These are phyloP conservation scores for Xylaria sp. DNA, from an alignment of 2,329 filamentous ascomycete genomes.

Conservation along the genomic window DNA sequence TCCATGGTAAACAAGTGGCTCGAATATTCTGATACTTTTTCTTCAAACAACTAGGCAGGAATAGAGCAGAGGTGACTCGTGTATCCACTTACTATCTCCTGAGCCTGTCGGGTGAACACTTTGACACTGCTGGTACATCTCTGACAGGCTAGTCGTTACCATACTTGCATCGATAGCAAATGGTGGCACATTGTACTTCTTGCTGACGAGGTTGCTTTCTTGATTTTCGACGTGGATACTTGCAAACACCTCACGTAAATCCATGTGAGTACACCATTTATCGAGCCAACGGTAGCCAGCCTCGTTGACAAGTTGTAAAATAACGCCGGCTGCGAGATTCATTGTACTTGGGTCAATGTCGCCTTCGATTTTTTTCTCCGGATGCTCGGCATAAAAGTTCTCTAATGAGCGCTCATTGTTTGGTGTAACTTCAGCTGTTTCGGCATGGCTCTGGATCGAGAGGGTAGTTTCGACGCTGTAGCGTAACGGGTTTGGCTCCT, in stretches of 20 bases:
- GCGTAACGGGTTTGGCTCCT: conserved; percentile 13
- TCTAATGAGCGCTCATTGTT: conserved; percentile 30
- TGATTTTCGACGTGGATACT: conserved; percentile 11
- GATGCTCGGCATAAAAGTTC: conserved; percentile 39
- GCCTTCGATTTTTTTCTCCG: conserved; percentile 33
- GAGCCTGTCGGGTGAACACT: neutral
- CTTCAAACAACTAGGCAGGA: neutral
- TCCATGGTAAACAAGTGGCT: neutral
- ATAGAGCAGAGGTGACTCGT: neutral
- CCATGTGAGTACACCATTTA: conserved; percentile 38
- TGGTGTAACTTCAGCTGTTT: neutral
- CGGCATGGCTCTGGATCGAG: neutral
- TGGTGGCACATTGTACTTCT: conserved; percentile 25
- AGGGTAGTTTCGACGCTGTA: neutral
- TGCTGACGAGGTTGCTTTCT: neutral
- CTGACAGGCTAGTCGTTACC: conserved; percentile 15
- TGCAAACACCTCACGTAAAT: conserved; percentile 28
- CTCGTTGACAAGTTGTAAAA: conserved; percentile 37
- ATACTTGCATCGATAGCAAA: conserved; percentile 29
- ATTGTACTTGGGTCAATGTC: conserved; percentile 24
- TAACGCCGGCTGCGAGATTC: conserved; percentile 11
- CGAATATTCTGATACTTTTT: neutral
- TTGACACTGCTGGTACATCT: conserved; percentile 35
- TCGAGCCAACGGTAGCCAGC: conserved; percentile 38
- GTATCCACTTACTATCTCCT: conserved; percentile 17